Conservation (phyloP, 805 yeast genomes). For the Sungouiella thailandica region DNA sequence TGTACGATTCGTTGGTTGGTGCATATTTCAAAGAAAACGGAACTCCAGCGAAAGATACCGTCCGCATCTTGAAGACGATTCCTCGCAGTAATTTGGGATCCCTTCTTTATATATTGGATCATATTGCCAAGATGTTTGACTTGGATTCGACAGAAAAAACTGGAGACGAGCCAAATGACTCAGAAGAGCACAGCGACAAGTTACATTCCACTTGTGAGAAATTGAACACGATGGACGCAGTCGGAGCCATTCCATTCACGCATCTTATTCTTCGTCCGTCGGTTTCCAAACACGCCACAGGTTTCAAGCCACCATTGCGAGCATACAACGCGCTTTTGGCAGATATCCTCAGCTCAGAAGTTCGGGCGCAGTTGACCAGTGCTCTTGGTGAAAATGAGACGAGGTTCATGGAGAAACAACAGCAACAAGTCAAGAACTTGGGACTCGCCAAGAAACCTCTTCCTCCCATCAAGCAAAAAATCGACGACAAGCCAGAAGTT, state of each 20-base stretch:
- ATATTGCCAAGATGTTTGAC: conserved; percentile 17
- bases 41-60: conserved; percentile 12
- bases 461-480: background rate
- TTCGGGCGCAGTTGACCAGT: conserved; percentile 12
- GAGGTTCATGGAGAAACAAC: conserved; percentile 19
- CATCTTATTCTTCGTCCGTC: conserved; percentile 40
- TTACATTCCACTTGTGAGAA: too few relatives aligned
- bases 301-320: conserved; percentile 36
- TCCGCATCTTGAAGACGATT: conserved; percentile 25
- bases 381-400: conserved; percentile 8
- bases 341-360: conserved; percentile 23
- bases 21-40: too few relatives aligned
- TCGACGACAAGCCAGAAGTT: background rate
- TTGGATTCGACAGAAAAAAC: conserved; percentile 3
- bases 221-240: conserved; percentile 32
- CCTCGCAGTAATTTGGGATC: conserved; percentile 39
- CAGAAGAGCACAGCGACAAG: conserved; percentile 3
- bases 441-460: conserved; percentile 15
- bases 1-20: conserved; percentile 28
- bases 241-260: conserved; percentile 36
- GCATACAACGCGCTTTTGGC: conserved; percentile 21
- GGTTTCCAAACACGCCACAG: conserved; percentile 27
- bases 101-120: conserved; percentile 31
- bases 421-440: conserved; percentile 24
- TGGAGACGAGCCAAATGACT: conserved; percentile 2